phyloP scores from a whole-genome alignment of 768 basidiomycete species.

The Naematelia encephala region DNA sequence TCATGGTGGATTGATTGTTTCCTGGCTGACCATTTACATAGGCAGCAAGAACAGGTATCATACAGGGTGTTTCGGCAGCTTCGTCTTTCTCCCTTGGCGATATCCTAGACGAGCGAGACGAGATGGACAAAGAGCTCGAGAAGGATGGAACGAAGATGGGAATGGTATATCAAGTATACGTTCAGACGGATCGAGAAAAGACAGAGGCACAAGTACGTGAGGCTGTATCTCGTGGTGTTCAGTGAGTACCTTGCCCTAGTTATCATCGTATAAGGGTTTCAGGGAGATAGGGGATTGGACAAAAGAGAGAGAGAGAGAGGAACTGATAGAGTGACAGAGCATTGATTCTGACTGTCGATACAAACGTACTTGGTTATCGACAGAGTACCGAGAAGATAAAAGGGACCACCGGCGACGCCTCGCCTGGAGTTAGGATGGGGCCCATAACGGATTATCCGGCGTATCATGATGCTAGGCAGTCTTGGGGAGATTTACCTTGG shows the following conservation, averaged over 20 bases:
- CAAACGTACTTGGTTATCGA: conserved; percentile 56
- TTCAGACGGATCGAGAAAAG: conserved; percentile 62
- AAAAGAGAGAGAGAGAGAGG: too few species aligned
- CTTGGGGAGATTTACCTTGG: conserved; percentile 49
- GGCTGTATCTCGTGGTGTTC: conserved; percentile 68
- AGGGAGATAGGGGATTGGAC: too few species aligned
- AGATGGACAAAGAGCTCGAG: conserved; percentile 36
- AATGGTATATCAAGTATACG: conserved; percentile 62
- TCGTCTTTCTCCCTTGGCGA: conserved; percentile 50
- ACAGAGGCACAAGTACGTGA: conserved; percentile 69
- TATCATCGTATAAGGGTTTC: too few species aligned
- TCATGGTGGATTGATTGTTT: neutral
- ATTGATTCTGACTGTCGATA: conserved; percentile 86
- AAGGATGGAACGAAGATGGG: conserved; percentile 32
- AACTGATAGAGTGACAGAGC: conserved; percentile 56
- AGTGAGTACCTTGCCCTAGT: conserved; percentile 23
- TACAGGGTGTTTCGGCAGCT: conserved; percentile 48
- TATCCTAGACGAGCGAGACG: conserved; percentile 45
- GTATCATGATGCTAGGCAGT: conserved; percentile 44
- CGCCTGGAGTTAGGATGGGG: conserved; percentile 40
- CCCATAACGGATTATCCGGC: conserved; percentile 29
- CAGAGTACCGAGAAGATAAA: conserved; percentile 41
- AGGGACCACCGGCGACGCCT: conserved; percentile 31
- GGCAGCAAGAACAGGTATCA: conserved; percentile 47
- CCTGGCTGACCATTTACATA: conserved; percentile 25